Base-by-base conservation (phyloP, 176 grass and related monocot species). In the Paspalum notatum region DNA sequence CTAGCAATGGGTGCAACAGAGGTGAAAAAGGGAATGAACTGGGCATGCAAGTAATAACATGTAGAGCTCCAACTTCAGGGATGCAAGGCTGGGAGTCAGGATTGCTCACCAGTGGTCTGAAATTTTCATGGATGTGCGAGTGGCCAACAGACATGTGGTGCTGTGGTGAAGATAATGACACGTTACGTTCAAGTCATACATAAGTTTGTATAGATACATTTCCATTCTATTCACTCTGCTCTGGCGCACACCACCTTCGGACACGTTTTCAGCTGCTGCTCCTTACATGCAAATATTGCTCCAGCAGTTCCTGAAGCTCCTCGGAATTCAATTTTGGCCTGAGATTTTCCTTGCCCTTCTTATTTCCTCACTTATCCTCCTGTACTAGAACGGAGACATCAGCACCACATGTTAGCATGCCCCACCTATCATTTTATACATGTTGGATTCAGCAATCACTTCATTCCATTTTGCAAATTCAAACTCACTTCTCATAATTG, bases 61-160 rank as follows among this genome's bases (percentile, higher is more conserved):
- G 44, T 50, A 82, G n/a, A 47, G 68, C 39, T 41, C 39, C 40
- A 32, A 61, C 7, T 45, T 16, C 11, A 81, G 42, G 41, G 53
- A 52, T 62, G 44, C 17, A 9, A 78, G 66, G 46, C 21, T 46
- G 37, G 62, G 70, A 81, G 27, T 75, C 16, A 45, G 63, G 71
- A 38, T 76, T 87, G 12, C 71, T 82, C 63, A 87, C 53, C 45
- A 71, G 68, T 87, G 62, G 76, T 53, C 45, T 82, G 71, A 40
- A 51, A 37, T 44, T 68, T 88, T 58, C 39, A 74, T 79, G 74
- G 67, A 49, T 49, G 79, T 63, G 85, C n/a, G 67, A 37, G 59
- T 52, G 75, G 43, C 43, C 47, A 20, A 62, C 21, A 46, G 41
- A 4, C 74, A 72, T 22, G 15, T 6, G 45, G 13, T 57, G 75